Evolutionary conservation across 2,329 filamentous ascomycete species (phyloP), one percentile per base, ranked within the genome.

Genomic region (Alternaria metachromatica): DNA sequence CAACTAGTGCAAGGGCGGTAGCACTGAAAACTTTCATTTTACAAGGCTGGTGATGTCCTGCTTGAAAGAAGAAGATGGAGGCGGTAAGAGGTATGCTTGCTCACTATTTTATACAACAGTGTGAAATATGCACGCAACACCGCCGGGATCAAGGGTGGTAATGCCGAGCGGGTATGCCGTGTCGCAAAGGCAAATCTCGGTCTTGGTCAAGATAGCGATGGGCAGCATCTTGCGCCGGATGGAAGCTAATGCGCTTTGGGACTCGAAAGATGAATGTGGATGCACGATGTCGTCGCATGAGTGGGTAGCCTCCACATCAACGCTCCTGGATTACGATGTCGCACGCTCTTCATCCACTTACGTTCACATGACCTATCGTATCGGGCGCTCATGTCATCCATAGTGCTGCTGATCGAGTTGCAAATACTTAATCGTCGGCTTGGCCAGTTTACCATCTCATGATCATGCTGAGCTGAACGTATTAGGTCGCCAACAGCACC

Each of bases 1-100:
- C 70, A 61, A 65, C 51, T 30, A 74, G 66, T 46, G 62, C 63
- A 11, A 71, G 26, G 15, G 63, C 48, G 21, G 61, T 43, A 23
- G 54, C 25, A 28, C 46, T 56, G 15, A 58, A 58, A 45, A 62
- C 57, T 62, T 69, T 71, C 72, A 75, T 75, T n/a, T 50, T 70
- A 6, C n/a, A 13, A 28, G 30, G 28, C 15, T 51, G 28, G 28
- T 53, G 30, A 15, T 49, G 6, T 12, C 37, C 10, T 43, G 49
- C 28, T n/a, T 23, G n/a, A 20, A 15, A 43, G 37, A 1, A 48
- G 44, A 20, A 18, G 26, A 43, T 15, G 25, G 15, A 49, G 30
- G 30, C 28, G 8, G 20, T 26, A 33, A 43, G 21, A 37, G 37
- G 33, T 33, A 58, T 20, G 15, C 8, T 28, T 11, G 15, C 18